phyloP scores from a whole-genome alignment of 129 eudicot species.

The Centrapalus pauciflorus region DNA sequence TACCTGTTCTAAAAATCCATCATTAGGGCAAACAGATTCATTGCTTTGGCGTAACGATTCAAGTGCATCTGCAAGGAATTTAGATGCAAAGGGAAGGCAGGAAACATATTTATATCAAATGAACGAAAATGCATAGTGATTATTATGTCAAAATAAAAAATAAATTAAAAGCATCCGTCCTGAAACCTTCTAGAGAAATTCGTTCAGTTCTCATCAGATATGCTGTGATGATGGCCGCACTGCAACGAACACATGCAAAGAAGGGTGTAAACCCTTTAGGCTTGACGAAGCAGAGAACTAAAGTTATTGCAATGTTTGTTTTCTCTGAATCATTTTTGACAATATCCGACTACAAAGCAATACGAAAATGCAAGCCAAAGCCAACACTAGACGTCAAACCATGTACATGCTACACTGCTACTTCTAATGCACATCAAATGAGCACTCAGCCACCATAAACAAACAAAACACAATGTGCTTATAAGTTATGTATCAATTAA shows the following conservation, averaged over 20 bases:
- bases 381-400: background rate
- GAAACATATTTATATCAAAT: constrained; percentile 2
- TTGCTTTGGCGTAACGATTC: constrained; percentile 76
- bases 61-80: constrained; percentile 58
- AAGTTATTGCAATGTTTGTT: constrained; percentile 25
- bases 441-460: background rate
- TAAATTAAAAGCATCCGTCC: constrained; percentile 7
- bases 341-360: background rate
- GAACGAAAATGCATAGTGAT: background rate
- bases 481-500: background rate
- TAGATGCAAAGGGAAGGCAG: constrained; percentile 6
- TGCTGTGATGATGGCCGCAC: constrained; percentile 95
- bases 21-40: constrained; percentile 86
- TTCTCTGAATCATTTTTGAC: constrained; percentile 12
- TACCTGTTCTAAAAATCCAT: constrained; percentile 96
- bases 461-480: background rate
- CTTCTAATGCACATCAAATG: background rate
- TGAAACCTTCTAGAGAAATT: constrained; percentile 72
- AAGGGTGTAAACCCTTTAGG: constrained; percentile 50
- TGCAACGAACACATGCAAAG: constrained; percentile 73
- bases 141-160: background rate
- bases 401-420: background rate
- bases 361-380: background rate
- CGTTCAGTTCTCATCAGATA: constrained; percentile 92
- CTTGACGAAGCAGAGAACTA: constrained; percentile 34